Evolutionary conservation across 192 early-diverging fungal genomes (phyloP).

Genomic region (Coemansia sp.): DNA sequence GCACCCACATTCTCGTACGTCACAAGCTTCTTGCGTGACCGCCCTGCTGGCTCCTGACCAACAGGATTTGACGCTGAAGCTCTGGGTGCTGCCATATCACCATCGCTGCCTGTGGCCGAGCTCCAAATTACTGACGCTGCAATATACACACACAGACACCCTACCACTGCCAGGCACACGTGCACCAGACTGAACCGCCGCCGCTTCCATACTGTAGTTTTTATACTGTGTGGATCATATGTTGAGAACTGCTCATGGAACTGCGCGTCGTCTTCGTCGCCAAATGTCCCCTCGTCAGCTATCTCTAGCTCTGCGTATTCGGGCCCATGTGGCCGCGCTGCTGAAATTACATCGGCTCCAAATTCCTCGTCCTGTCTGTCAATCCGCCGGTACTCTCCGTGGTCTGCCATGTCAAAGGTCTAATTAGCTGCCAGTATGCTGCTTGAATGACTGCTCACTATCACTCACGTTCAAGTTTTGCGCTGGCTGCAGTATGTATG

Average conservation of each 20-base stretch:
- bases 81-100: not conserved
- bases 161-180: conserved; percentile 27
- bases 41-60: conserved; percentile 14
- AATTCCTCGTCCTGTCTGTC: conserved; percentile 9
- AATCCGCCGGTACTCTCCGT: conserved; percentile 19
- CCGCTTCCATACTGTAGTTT: conserved; percentile 32
- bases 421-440: not conserved
- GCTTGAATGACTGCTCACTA: too few relatives aligned
- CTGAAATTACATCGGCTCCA: conserved; percentile 7
- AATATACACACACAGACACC: conserved; percentile 34
- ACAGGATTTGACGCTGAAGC: not conserved
- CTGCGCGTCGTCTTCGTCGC: conserved; percentile 38
- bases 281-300: conserved; percentile 28
- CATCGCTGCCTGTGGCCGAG: conserved; percentile 1
- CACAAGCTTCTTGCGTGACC: conserved; percentile 38
- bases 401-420: conserved; percentile 9
- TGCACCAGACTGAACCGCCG: conserved; percentile 43
- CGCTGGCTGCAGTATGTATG: not conserved
- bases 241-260: conserved; percentile 44
- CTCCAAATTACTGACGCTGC: conserved; percentile 22
- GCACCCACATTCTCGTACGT: conserved; percentile 39
- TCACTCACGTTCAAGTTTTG: too few relatives aligned
- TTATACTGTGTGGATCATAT: conserved; percentile 31
- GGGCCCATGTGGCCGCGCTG: conserved; percentile 9
- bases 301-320: conserved; percentile 40